Conservation (phyloP, 441 rosid genomes). For the Pelargonium australe region DNA sequence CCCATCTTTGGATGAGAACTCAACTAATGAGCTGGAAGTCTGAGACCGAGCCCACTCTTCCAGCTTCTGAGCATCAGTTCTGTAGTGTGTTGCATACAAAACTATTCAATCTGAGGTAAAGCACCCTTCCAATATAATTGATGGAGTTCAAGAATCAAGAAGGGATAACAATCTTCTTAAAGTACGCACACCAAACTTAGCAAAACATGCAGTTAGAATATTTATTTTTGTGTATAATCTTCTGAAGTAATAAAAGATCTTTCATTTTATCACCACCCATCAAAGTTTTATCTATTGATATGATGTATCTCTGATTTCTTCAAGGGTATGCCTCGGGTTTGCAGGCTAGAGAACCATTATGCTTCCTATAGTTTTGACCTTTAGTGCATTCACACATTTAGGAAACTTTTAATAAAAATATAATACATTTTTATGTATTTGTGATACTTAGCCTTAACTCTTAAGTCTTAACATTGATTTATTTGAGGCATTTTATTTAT, state of each 20-base stretch:
- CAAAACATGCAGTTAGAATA: too few relatives aligned
- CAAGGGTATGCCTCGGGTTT: too few relatives aligned
- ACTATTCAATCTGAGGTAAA: conserved; percentile 1
- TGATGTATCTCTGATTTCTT: too few relatives aligned
- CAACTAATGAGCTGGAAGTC: conserved; percentile 57
- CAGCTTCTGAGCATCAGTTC: conserved; percentile 71
- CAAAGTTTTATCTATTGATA: not conserved
- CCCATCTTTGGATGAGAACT: conserved; percentile 68
- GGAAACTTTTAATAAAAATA: too few relatives aligned
- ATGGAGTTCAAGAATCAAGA: not conserved
- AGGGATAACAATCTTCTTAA: not conserved
- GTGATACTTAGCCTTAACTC: not conserved
- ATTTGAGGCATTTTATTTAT: not conserved
- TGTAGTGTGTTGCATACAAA: conserved; percentile 23
- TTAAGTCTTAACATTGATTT: not conserved
- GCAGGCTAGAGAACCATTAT: too few relatives aligned
- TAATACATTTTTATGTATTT: not conserved
- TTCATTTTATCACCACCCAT: not conserved
- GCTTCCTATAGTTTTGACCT: too few relatives aligned
- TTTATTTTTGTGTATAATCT: not conserved
- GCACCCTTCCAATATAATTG: not conserved
- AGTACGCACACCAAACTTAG: not conserved
- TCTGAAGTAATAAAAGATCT: not conserved
- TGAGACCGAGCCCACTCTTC: conserved; percentile 92
- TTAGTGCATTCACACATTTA: too few relatives aligned